A percentile compares a stretch with the other conserved stretches of the same genome.
These are phyloP conservation scores for Chenopodium formosanum DNA, from an alignment of 148 eudicot species.

Conservation along the genomic window DNA sequence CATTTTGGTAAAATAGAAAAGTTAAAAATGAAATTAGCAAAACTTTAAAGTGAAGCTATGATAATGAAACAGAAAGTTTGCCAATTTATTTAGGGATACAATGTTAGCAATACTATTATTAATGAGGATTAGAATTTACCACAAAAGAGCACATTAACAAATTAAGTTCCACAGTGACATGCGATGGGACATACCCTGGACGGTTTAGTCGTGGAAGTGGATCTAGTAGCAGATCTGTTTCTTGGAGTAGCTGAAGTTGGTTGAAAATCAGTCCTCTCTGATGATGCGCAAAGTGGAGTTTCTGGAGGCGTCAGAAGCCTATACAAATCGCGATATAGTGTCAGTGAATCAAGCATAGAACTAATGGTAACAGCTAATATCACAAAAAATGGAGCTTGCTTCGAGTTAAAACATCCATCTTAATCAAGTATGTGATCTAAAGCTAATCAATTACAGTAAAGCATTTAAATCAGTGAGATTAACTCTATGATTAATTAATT, in stretches of 20 bases:
- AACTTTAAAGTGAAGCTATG: no score
- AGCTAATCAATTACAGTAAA: no score
- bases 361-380: no score
- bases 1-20: no score
- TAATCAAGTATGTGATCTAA: background rate
- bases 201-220: constrained; percentile 64
- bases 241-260: constrained; percentile 50
- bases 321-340: constrained; percentile 12
- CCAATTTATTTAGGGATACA: no score
- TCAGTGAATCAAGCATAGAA: background rate
- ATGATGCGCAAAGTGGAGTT: constrained; percentile 75
- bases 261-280: constrained; percentile 66
- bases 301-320: constrained; percentile 99
- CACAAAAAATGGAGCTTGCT: no score
- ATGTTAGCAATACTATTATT: no score
- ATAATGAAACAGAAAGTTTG: no score
- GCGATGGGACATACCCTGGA: constrained; percentile 60
- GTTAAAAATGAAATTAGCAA: no score
- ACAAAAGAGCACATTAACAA: background rate
- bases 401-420: background rate
- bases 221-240: constrained; percentile 53
- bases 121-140: background rate
- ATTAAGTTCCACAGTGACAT: background rate
- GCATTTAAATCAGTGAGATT: no score
- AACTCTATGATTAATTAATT: no score